Conservation (phyloP, 257 asterid genomes). For the Anisodus acutangulus region DNA sequence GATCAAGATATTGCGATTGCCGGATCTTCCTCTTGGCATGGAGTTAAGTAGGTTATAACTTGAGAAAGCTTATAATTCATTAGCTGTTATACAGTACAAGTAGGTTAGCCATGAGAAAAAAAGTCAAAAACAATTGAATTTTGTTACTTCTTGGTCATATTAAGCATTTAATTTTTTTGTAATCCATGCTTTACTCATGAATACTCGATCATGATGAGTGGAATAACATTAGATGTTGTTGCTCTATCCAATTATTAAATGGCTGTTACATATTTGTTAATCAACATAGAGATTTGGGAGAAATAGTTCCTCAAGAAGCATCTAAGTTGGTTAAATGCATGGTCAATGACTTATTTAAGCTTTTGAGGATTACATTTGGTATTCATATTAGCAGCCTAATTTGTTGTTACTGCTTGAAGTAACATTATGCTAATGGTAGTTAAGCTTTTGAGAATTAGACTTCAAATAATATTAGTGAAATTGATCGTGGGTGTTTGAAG, state of each 20-base stretch:
- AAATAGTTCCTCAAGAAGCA: background rate
- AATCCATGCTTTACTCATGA: background rate
- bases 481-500: background rate
- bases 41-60: background rate
- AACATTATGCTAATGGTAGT: background rate
- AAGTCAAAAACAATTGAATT: background rate
- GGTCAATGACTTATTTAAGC: too few relatives aligned
- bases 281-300: background rate
- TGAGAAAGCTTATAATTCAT: background rate
- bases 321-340: too few relatives aligned
- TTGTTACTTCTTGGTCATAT: background rate
- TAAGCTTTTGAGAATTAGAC: background rate
- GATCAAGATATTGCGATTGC: background rate
- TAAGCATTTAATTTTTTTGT: background rate
- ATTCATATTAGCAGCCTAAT: background rate
- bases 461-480: background rate
- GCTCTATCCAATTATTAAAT: background rate
- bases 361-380: background rate
- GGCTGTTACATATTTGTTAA: background rate
- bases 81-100: conserved; percentile 8
- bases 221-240: background rate
- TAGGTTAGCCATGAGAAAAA: background rate
- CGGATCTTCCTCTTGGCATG: background rate
- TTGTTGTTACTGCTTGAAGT: background rate
- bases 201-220: background rate